Evolutionary conservation across 208 protist genomes (phyloP), one percentile per base, ranked within the genome.

Genomic region (Balamuthia mandrillaris): DNA sequence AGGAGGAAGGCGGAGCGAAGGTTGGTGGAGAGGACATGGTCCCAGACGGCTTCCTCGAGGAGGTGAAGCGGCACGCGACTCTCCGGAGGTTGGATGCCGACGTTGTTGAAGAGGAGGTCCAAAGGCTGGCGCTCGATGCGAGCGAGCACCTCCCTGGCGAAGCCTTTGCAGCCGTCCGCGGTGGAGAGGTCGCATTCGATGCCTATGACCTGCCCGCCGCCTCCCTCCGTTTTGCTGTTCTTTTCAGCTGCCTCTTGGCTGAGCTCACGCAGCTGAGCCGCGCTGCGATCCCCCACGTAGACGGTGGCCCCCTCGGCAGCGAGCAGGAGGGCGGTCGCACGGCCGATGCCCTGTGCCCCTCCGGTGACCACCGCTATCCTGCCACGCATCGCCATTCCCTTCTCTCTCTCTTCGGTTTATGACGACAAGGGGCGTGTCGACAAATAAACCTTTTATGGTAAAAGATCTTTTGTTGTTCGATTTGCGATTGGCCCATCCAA

Each of bases 71-170:
- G 65, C 12, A 75, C 65, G 45, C 52, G 65, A 6, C 42, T 7
- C 7, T 12, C 4, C 14, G 65, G 42, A 16, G 65, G 65, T 29
- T 75, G 65, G n/a, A 75, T 51, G 6, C 65, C 65, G 6, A 75
- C 65, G 37, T 75, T 75, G 41, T 75, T 75, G 41, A 75, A 75
- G 16, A 75, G 42, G 6, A 75, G 42, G 65, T 75, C 65, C 14
- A 75, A n/a, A n/a, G n/a, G n/a, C n/a, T n/a, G n/a, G n/a, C n/a
- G n/a, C n/a, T n/a, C n/a, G n/a, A n/a, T n/a, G n/a, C n/a, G n/a
- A n/a, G n/a, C n/a, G n/a, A n/a, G n/a, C n/a, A n/a, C n/a, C n/a
- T n/a, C 37, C 14, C 65, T 45, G 9, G 42, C 65, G 0, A n/a
- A 75, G n/a, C 24, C 29, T 37, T 6, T 33, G 16, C 45, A 37